phyloP scores from a whole-genome alignment of 1,284 basidiomycete genomes.

The Meripilus lineatus region DNA sequence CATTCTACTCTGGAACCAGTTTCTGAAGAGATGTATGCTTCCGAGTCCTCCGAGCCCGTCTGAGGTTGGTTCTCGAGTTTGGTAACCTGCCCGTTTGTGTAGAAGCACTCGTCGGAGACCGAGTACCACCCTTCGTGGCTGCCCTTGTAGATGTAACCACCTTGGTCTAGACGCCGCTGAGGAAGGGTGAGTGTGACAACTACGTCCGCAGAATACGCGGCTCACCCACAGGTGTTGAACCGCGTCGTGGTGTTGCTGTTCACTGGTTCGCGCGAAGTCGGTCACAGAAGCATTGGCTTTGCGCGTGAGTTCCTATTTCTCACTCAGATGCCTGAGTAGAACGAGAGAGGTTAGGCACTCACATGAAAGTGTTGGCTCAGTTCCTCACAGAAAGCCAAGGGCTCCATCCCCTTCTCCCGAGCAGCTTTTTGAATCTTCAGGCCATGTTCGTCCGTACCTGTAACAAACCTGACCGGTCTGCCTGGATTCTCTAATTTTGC shows the following conservation, averaged over 20 bases:
- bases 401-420: slow-evolving; percentile 44
- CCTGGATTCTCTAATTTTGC: slow-evolving; percentile 52
- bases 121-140: slow-evolving; percentile 90
- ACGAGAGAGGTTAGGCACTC: slow-evolving; percentile 27
- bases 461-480: slow-evolving; percentile 61
- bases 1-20: slow-evolving; percentile 81
- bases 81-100: slow-evolving; percentile 68
- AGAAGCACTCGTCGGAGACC: slow-evolving; percentile 91
- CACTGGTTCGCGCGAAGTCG: slow-evolving; percentile 81
- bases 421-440: slow-evolving; percentile 90
- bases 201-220: slow-evolving; percentile 7
- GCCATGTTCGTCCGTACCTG: slow-evolving; percentile 93
- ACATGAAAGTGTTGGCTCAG: slow-evolving; percentile 73
- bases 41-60: no score
- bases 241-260: slow-evolving; percentile 57
- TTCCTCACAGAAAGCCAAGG: slow-evolving; percentile 65
- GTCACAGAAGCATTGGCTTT: slow-evolving; percentile 66
- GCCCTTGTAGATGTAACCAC: slow-evolving; percentile 82
- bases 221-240: slow-evolving; percentile 84
- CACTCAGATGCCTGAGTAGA: not conserved
- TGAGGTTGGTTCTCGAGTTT: slow-evolving; percentile 30
- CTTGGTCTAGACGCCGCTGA: slow-evolving; percentile 48
- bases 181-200: not conserved
- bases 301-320: slow-evolving; percentile 55
- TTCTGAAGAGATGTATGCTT: slow-evolving; percentile 67